Evolutionary conservation across 2,329 filamentous ascomycete species (phyloP).

Genomic region (Ophiostoma perfectum): DNA sequence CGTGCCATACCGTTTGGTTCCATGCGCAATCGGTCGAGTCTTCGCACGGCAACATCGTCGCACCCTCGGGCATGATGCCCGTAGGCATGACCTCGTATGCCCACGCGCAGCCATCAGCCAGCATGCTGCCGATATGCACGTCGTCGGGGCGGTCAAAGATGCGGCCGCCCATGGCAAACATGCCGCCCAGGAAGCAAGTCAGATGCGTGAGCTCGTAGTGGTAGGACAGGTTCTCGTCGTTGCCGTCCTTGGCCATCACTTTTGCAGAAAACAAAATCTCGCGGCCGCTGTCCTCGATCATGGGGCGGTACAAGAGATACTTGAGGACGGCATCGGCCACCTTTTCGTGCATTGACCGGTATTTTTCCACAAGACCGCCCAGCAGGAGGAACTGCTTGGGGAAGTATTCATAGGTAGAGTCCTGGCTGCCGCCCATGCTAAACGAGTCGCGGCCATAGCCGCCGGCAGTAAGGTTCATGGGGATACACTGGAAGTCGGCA

Average conservation of each 20-base stretch:
- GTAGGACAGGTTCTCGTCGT: conserved; percentile 37
- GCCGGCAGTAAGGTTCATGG: conserved; percentile 53
- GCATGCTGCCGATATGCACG: conserved; percentile 56
- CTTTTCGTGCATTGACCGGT: conserved; percentile 65
- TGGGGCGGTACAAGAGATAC: conserved; percentile 71
- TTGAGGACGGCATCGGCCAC: conserved; percentile 63
- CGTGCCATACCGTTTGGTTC: conserved; percentile 39
- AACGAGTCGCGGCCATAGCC: conserved; percentile 44
- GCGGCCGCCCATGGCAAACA: conserved; percentile 61
- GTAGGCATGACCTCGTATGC: conserved; percentile 56
- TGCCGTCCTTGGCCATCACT: conserved; percentile 42
- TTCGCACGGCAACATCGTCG: conserved; percentile 46
- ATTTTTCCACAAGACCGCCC: conserved; percentile 67
- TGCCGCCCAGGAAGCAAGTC: conserved; percentile 64
- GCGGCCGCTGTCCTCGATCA: conserved; percentile 54
- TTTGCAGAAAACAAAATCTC: conserved; percentile 72
- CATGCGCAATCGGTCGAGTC: conserved; percentile 45
- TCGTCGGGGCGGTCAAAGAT: conserved; percentile 56
- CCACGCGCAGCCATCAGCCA: conserved; percentile 67
- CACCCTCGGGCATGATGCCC: conserved; percentile 61
- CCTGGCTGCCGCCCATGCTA: conserved; percentile 60
- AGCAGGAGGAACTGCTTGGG: conserved; percentile 70
- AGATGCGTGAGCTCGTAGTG: conserved; percentile 60
- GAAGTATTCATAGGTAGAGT: conserved; percentile 69
- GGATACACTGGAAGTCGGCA: conserved; percentile 46